Base-by-base conservation (phyloP, 345 rosid species). In the Eucalyptus cloeziana region DNA sequence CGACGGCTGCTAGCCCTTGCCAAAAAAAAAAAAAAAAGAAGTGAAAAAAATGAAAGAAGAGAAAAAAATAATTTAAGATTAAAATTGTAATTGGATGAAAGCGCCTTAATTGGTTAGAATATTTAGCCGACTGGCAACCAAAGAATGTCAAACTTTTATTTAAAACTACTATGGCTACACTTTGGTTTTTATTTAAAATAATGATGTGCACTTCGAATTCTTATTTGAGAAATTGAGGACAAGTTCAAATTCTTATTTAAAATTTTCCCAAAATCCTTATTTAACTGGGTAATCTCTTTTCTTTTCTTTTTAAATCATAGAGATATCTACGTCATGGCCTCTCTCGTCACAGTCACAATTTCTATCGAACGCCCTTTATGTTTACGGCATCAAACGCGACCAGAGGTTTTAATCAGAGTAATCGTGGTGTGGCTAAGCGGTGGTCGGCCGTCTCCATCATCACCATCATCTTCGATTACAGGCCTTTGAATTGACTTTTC, bases 101-200 rank as follows among this genome's bases (percentile, higher is more conserved):
- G 0, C 8, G 2, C 25, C 4, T 19, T 19, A 19, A 1, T 52
- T 52, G 2, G 25, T 52, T 10, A 21, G 4, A 19, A 52, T 52
- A 52, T 52, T 7, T 52, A 52, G 56, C 10, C 0, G 1, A 19
- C 24, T 2, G 22, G 9, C 24, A 3, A 52, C 10, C 0, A 3
- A 10, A 2, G 0, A 3, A 4, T n/a, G 7, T 52, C 0, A 52
- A 0, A 52, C 0, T 0, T 52, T 52, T 3, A 17, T 52, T 52
- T 17, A 8, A 52, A 52, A 19, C 10, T 52, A 19, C 58, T 9
- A 52, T 52, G 1, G 2, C 10, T n/a, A n/a, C 10, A 52, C 58
- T 52, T 52, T 52, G 25, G 10, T 52, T 8, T 52, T 52, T 52
- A 52, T 21, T 21, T 1, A 4, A 52, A 52, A 52, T 52, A 21